Evolutionary conservation across 306 rosid species (phyloP).

Genomic region (Crotalaria pallida): DNA sequence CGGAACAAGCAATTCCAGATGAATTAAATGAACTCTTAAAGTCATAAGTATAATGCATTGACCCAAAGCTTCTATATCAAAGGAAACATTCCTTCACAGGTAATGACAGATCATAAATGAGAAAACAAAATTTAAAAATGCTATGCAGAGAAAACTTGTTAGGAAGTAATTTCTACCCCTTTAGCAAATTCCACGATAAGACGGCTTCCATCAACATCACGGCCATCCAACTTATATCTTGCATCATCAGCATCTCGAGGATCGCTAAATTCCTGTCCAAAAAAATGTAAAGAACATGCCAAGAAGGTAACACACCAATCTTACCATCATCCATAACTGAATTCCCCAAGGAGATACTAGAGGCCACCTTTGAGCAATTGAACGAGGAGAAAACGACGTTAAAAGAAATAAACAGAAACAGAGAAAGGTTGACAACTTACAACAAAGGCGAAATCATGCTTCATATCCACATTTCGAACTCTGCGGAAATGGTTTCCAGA

Average conservation of each 20-base stretch:
- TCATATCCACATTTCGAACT: slow-evolving; percentile 81
- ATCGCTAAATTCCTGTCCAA: slow-evolving; percentile 65
- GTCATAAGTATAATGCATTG: background rate
- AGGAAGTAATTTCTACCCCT: slow-evolving; percentile 44
- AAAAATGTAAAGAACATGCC: slow-evolving; percentile 22
- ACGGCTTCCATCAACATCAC: slow-evolving; percentile 59
- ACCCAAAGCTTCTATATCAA: background rate
- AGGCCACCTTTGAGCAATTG: background rate
- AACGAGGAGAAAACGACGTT: background rate
- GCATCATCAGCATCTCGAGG: slow-evolving; percentile 78
- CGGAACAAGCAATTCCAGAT: background rate
- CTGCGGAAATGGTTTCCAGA: slow-evolving; percentile 81
- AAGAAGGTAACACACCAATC: slow-evolving; percentile 12
- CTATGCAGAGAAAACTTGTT: background rate
- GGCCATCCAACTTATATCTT: slow-evolving; percentile 55
- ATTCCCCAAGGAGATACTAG: slow-evolving; percentile 8
- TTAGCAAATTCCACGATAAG: slow-evolving; percentile 60
- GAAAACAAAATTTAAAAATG: background rate
- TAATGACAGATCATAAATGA: background rate
- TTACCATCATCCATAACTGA: slow-evolving; percentile 11
- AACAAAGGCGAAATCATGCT: slow-evolving; percentile 74
- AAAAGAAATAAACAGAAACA: background rate
- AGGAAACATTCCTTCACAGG: background rate
- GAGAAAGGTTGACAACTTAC: slow-evolving; percentile 38
- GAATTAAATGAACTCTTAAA: background rate